Evolutionary conservation across 768 basidiomycete species (phyloP).

Genomic region (Termitomyces sp.): DNA sequence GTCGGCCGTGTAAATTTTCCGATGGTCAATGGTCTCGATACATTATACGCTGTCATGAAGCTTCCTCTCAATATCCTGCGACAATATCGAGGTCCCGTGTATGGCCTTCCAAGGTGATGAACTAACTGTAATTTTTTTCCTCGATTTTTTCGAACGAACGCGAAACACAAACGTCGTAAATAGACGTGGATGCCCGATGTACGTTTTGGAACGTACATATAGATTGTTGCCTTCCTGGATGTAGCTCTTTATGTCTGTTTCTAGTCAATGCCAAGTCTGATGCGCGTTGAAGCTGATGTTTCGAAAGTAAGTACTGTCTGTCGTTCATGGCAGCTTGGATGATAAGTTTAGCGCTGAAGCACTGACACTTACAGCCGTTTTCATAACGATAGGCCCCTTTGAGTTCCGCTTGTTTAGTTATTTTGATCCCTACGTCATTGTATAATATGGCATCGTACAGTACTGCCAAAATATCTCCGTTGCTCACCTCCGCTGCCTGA

Average conservation of each 20-base stretch:
- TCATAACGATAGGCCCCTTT: too few relatives aligned
- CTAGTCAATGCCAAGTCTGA: neutral
- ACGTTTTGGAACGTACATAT: neutral
- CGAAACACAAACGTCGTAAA: neutral
- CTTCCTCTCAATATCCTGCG: conserved; percentile 6
- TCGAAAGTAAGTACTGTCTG: too few relatives aligned
- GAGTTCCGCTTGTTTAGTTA: too few relatives aligned
- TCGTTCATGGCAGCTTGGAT: too few relatives aligned
- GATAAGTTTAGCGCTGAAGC: too few relatives aligned
- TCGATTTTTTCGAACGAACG: neutral
- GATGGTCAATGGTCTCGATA: conserved; percentile 42
- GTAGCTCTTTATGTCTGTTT: conserved; percentile 4
- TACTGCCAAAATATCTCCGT: too few relatives aligned
- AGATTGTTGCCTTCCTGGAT: neutral
- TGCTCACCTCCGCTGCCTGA: too few relatives aligned
- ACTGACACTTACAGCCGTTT: too few relatives aligned
- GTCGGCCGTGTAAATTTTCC: conserved; percentile 48
- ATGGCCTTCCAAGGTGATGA: conserved; percentile 7
- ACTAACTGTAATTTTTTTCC: neutral
- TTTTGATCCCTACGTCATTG: too few relatives aligned
- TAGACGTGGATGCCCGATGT: neutral
- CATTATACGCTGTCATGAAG: conserved; percentile 30
- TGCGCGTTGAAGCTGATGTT: too few relatives aligned
- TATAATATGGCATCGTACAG: too few relatives aligned
- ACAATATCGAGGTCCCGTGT: neutral